phyloP scores from a whole-genome alignment of 306 rosid species.

The Trichosanthes truncata region DNA sequence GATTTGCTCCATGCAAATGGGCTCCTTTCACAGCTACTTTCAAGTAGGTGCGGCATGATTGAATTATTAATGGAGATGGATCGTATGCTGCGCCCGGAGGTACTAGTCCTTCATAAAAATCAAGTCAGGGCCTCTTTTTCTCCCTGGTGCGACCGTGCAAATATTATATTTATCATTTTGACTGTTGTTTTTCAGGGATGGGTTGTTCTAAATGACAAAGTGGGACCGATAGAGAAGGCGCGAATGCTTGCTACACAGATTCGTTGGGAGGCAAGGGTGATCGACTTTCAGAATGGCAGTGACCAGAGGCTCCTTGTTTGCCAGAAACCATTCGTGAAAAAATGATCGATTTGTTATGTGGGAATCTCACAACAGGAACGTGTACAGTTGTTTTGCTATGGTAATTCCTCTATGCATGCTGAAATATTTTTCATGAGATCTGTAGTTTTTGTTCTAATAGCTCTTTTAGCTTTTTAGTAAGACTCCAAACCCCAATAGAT shows the following conservation, averaged over 20 bases:
- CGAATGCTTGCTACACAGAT: slow-evolving; percentile 70
- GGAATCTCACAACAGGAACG: slow-evolving; percentile 27
- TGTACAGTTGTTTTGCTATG: slow-evolving; percentile 45
- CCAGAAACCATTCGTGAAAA: slow-evolving; percentile 84
- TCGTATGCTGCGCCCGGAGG: slow-evolving; percentile 96
- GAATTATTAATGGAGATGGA: slow-evolving; percentile 93
- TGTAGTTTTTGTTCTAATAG: neutral
- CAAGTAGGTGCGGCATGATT: slow-evolving; percentile 66
- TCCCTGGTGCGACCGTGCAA: neutral
- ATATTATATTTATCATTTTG: slow-evolving; percentile 1
- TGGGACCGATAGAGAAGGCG: slow-evolving; percentile 78
- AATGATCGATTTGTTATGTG: slow-evolving; percentile 40
- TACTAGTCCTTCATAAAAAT: slow-evolving; percentile 9
- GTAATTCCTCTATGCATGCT: slow-evolving; percentile 33
- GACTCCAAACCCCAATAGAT: neutral
- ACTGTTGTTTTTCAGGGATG: slow-evolving; percentile 58
- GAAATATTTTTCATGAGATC: neutral
- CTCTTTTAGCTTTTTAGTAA: neutral
- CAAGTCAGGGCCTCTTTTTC: neutral
- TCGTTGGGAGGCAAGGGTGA: slow-evolving; percentile 99
- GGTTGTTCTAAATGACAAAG: slow-evolving; percentile 66
- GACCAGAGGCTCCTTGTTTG: slow-evolving; percentile 92
- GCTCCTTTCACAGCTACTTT: slow-evolving; percentile 56
- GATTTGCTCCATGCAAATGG: slow-evolving; percentile 87
- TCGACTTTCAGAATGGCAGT: slow-evolving; percentile 89